phyloP scores from a whole-genome alignment of 257 asterid species.

The Agastache rugosa region DNA sequence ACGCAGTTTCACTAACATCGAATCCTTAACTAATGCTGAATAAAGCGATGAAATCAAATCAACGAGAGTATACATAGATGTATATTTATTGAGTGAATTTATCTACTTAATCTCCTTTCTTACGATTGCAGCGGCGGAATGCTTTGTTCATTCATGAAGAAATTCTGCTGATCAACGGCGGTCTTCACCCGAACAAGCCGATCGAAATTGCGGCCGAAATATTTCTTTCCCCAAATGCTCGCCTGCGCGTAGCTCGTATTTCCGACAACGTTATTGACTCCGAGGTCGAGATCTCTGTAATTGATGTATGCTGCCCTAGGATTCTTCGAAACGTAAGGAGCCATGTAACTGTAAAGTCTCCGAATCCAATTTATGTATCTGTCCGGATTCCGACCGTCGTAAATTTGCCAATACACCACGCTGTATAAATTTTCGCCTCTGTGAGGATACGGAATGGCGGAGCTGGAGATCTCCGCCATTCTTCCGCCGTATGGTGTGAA shows the following conservation, averaged over 20 bases:
- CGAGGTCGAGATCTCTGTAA: constrained; percentile 38
- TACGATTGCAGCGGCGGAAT: constrained; percentile 6
- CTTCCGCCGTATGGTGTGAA: constrained; percentile 9
- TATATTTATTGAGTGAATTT: too few relatives aligned
- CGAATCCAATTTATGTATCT: constrained; percentile 26
- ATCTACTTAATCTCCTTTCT: too few relatives aligned
- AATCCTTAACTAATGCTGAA: too few relatives aligned
- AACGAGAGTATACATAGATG: too few relatives aligned
- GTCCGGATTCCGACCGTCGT: neutral
- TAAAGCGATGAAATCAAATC: too few relatives aligned
- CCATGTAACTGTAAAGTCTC: constrained; percentile 26
- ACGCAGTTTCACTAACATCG: too few relatives aligned
- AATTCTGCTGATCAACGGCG: constrained; percentile 22
- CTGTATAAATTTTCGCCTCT: constrained; percentile 41
- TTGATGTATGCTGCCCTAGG: constrained; percentile 30
- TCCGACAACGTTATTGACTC: constrained; percentile 27
- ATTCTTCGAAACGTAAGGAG: constrained; percentile 21
- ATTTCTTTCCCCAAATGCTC: constrained; percentile 31
- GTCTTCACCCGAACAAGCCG: constrained; percentile 29
- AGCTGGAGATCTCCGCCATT: constrained; percentile 24
- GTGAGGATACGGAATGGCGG: constrained; percentile 49
- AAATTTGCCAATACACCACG: constrained; percentile 10
- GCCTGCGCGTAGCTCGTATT: constrained; percentile 30
- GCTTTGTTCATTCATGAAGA: constrained; percentile 35
- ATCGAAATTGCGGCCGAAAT: constrained; percentile 33